Percentiles rank a stretch among this genome's conserved stretches.
phyloP scores from a whole-genome alignment of 441 rosid species.

The Eruca vesicaria region DNA sequence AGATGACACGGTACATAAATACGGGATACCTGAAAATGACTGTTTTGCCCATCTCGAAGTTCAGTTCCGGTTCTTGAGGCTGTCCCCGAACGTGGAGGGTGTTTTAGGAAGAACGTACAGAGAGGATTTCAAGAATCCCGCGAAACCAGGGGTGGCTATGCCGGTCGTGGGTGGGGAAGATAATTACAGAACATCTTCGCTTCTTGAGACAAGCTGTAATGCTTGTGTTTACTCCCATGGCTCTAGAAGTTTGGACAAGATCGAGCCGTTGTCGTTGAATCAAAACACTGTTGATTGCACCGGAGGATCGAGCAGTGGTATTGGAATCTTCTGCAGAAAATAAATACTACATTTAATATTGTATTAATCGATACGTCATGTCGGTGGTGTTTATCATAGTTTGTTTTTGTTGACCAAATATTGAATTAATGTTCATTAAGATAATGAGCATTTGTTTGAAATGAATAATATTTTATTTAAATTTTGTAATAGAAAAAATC shows the following conservation, averaged over 20 bases:
- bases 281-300: slow-evolving; percentile 46
- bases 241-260: slow-evolving; percentile 13
- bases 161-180: slow-evolving; percentile 69
- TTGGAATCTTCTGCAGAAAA: slow-evolving; percentile 58
- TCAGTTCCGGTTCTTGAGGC: slow-evolving; percentile 54
- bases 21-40: slow-evolving; percentile 50
- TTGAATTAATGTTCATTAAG: not conserved
- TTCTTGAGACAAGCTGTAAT: slow-evolving; percentile 48
- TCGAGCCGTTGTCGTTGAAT: slow-evolving; percentile 14
- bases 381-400: not conserved
- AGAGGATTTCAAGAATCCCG: slow-evolving; percentile 61
- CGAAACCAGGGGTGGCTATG: slow-evolving; percentile 68
- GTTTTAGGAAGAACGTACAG: slow-evolving; percentile 69
- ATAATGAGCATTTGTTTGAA: not conserved
- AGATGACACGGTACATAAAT: slow-evolving; percentile 64
- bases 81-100: slow-evolving; percentile 62
- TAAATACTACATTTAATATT: not conserved
- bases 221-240: slow-evolving; percentile 45
- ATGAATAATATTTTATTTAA: not conserved
- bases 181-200: slow-evolving; percentile 48
- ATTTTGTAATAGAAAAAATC: not conserved
- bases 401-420: not conserved
- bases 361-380: not conserved
- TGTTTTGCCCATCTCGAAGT: slow-evolving; percentile 73
- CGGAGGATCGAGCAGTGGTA: slow-evolving; percentile 41